These are phyloP conservation scores for Solanum ossicruentum DNA, from an alignment of 257 asterid genomes.

Conservation along the genomic window DNA sequence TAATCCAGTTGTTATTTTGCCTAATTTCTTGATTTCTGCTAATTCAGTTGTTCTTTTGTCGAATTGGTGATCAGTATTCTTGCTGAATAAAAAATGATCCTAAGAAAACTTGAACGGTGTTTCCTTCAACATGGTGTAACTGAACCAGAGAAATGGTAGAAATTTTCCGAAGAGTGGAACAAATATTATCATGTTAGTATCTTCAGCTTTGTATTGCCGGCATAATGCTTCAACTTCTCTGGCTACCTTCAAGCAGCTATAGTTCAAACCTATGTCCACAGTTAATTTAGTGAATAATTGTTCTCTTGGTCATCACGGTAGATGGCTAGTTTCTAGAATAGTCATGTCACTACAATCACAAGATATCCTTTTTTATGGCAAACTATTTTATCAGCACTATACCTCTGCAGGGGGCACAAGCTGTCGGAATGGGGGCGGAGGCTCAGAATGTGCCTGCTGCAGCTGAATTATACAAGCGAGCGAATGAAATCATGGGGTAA, in stretches of 20 bases:
- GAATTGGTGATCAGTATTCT: not conserved
- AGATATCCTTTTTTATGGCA: not conserved
- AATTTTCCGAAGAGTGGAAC: not conserved
- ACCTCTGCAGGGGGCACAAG: slow-evolving; percentile 82
- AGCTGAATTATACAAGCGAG: slow-evolving; percentile 69
- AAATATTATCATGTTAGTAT: not conserved
- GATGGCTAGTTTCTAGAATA: not conserved
- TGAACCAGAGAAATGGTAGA: not conserved
- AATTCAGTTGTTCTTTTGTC: not conserved
- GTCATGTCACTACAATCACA: not conserved
- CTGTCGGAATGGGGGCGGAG: slow-evolving; percentile 94
- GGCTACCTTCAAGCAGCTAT: not conserved
- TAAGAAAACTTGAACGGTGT: not conserved
- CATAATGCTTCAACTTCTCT: not conserved
- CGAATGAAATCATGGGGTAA: slow-evolving; percentile 86
- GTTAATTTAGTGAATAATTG: not conserved
- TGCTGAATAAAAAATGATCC: not conserved
- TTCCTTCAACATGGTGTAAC: not conserved
- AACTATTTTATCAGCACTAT: slow-evolving; percentile 4
- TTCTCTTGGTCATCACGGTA: not conserved
- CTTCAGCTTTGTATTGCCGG: not conserved
- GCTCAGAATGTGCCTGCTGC: slow-evolving; percentile 97
- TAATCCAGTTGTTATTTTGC: not conserved
- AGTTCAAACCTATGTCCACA: not conserved
- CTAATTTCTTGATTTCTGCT: not conserved